Percentiles rank a stretch among this genome's conserved stretches.
phyloP scores from a whole-genome alignment of 768 basidiomycete species.

The Boletus sp. region DNA sequence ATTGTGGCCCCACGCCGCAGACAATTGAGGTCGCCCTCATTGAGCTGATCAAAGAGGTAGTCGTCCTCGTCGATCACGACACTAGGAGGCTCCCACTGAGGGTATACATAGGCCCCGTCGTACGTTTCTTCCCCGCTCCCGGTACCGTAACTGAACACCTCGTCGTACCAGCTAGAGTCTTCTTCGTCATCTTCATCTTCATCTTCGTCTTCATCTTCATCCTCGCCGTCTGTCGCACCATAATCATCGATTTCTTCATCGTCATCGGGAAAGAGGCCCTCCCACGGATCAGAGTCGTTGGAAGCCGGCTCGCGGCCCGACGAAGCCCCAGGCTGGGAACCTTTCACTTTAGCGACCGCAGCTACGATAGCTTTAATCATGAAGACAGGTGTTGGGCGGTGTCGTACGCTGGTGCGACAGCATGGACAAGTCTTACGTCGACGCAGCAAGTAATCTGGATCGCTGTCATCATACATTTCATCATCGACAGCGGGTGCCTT shows the following conservation, averaged over 20 bases:
- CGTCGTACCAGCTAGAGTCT: conserved; percentile 30
- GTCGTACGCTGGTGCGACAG: conserved; percentile 56
- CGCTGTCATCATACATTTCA: conserved; percentile 43
- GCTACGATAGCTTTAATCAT: conserved; percentile 60
- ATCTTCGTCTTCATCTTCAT: conserved; percentile 26
- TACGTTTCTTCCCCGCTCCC: conserved; percentile 37
- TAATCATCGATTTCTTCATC: conserved; percentile 43
- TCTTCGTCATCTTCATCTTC: conserved; percentile 32
- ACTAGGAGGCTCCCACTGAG: conserved; percentile 61
- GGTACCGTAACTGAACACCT: conserved; percentile 37
- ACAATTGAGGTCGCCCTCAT: conserved; percentile 38
- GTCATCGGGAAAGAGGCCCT: conserved; percentile 58
- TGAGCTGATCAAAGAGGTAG: conserved; percentile 35
- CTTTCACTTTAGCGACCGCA: conserved; percentile 47
- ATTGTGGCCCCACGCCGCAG: conserved; percentile 59
- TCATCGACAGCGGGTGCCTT: conserved; percentile 53
- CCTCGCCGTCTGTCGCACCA: conserved; percentile 24
- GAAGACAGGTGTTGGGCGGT: conserved; percentile 67
- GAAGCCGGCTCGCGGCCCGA: conserved; percentile 30
- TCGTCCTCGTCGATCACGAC: conserved; percentile 36
- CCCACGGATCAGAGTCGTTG: conserved; percentile 62
- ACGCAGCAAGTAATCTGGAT: conserved; percentile 47
- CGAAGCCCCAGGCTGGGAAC: conserved; percentile 15
- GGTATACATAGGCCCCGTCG: conserved; percentile 40
- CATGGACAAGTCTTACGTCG: conserved; percentile 73